Conservation (phyloP, 148 eudicot species). For the Silene latifolia region DNA sequence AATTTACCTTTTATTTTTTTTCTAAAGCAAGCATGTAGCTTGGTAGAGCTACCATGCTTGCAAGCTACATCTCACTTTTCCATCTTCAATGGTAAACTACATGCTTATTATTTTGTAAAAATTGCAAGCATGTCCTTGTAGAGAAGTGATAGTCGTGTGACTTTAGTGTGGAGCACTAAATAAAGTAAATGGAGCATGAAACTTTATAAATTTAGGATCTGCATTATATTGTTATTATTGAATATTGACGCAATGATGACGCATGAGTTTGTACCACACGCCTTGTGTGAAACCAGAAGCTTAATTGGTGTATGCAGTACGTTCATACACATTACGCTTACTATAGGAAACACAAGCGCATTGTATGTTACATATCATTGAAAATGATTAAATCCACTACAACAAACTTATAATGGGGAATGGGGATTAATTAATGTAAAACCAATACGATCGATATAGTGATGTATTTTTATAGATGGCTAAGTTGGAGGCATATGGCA, state of each 20-base stretch:
- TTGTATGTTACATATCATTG: neutral
- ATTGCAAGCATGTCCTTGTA: too few species aligned
- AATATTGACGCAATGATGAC: too few species aligned
- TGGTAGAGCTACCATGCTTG: too few species aligned
- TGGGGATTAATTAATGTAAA: neutral
- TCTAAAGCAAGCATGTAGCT: too few species aligned
- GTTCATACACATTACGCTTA: neutral
- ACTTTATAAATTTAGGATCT: too few species aligned
- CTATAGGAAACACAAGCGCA: neutral
- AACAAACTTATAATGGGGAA: neutral
- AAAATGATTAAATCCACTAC: slow-evolving; percentile 1
- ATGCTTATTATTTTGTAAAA: too few species aligned
- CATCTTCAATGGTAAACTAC: too few species aligned
- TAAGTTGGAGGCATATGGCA: slow-evolving; percentile 9
- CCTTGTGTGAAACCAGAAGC: neutral
- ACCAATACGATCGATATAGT: neutral
- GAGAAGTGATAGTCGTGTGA: neutral
- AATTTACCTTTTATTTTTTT: too few species aligned
- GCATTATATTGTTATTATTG: too few species aligned
- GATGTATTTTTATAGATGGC: too few species aligned
- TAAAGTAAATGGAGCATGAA: neutral
- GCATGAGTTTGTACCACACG: neutral
- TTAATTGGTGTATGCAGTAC: neutral
- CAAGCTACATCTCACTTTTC: too few species aligned
- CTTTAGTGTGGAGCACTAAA: neutral